Evolutionary conservation across 139 green algal genomes (phyloP).

Genomic region (Closterium sp.): DNA sequence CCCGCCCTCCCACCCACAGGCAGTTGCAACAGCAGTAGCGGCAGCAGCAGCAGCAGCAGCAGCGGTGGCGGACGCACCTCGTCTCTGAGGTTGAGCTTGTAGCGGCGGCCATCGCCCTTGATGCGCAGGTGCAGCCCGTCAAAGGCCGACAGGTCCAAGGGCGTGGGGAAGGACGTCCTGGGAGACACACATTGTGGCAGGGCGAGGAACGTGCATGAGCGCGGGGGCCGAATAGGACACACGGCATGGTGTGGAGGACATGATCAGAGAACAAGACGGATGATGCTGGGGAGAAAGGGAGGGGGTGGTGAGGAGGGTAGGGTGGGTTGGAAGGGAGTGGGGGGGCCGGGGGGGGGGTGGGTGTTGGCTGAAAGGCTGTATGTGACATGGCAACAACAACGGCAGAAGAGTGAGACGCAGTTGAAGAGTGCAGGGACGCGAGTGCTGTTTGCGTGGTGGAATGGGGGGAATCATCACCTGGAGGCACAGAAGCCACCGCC

Average conservation of each 20-base stretch:
- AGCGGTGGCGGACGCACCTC: not conserved
- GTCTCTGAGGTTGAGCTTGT: constrained; percentile 78
- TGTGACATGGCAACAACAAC: not conserved
- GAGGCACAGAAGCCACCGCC: constrained; percentile 34
- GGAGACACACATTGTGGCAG: not conserved
- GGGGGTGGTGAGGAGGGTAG: too few species aligned
- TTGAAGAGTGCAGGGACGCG: not conserved
- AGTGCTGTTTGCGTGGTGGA: not conserved
- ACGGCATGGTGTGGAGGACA: not conserved
- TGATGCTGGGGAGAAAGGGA: not conserved
- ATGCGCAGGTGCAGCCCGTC: constrained; percentile 62
- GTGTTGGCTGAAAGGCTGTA: not conserved
- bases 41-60: not conserved
- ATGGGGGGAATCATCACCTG: not conserved
- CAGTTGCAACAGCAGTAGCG: not conserved
- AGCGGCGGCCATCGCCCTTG: constrained; percentile 72
- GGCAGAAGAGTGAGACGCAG: not conserved
- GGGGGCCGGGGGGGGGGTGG: too few species aligned
- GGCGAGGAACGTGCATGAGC: not conserved
- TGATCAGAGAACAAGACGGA: not conserved
- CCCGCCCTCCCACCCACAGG: not conserved
- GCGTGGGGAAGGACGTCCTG: not conserved
- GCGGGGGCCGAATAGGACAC: not conserved
- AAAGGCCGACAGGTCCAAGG: constrained; percentile 22
- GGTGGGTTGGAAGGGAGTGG: too few species aligned